These are phyloP conservation scores for Trichoderma oligosporum DNA, from an alignment of 2,329 filamentous ascomycete species.

Conservation along the genomic window DNA sequence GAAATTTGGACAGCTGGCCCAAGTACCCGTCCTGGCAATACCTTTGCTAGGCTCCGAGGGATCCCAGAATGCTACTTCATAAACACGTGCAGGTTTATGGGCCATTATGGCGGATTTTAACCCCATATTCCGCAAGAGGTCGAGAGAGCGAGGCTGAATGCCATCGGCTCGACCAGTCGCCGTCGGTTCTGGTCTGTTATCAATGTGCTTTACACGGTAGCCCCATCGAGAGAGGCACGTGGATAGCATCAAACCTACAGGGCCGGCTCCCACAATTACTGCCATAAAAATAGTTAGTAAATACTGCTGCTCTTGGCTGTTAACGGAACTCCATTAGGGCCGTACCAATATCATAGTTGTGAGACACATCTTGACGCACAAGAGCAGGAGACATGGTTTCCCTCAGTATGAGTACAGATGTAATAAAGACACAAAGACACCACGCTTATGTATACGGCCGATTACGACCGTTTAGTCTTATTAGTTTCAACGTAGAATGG, in stretches of 20 bases:
- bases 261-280: constrained; percentile 87
- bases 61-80: constrained; percentile 72
- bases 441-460: neutral
- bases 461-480: neutral
- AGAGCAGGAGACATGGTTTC: constrained; percentile 10
- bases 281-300: neutral
- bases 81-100: constrained; percentile 81
- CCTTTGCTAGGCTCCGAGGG: constrained; percentile 52
- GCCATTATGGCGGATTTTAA: constrained; percentile 86
- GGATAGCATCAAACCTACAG: constrained; percentile 81
- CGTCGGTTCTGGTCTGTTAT: constrained; percentile 83
- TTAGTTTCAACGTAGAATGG: neutral
- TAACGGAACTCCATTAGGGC: neutral
- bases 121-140: constrained; percentile 84
- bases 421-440: neutral
- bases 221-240: constrained; percentile 88
- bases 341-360: constrained; percentile 17
- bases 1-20: constrained; percentile 86
- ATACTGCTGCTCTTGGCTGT: neutral
- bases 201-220: constrained; percentile 92
- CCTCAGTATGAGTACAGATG: neutral
- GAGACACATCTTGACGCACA: constrained; percentile 7
- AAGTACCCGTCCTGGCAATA: constrained; percentile 65
- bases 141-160: constrained; percentile 84
- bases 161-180: constrained; percentile 83